Evolutionary conservation across 495 filamentous ascomycete species (phyloP).

Genomic region (Pyronema omphalodes): DNA sequence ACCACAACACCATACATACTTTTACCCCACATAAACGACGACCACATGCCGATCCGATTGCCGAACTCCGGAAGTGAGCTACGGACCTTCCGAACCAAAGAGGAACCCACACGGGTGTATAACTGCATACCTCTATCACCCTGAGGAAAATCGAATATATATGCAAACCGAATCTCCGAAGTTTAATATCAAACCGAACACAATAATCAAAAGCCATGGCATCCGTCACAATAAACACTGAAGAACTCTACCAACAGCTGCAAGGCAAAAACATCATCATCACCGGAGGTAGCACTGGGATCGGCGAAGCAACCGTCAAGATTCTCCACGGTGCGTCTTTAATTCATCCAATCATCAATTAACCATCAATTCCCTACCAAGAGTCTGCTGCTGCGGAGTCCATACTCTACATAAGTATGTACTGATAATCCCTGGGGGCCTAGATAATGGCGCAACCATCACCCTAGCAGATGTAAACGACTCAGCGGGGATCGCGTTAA

Average conservation of each 20-base stretch:
- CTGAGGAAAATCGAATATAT: too few relatives aligned
- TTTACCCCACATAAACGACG: too few relatives aligned
- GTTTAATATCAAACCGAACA: too few relatives aligned
- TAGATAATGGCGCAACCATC: conserved; percentile 23
- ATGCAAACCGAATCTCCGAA: too few relatives aligned
- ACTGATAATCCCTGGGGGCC: neutral
- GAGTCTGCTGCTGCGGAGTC: neutral
- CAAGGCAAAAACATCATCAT: conserved; percentile 28
- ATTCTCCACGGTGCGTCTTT: conserved; percentile 24
- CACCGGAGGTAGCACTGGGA: conserved; percentile 29
- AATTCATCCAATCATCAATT: too few relatives aligned
- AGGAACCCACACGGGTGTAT: too few relatives aligned
- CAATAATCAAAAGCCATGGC: neutral
- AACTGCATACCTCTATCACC: too few relatives aligned
- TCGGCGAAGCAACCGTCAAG: conserved; percentile 30
- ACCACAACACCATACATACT: too few relatives aligned
- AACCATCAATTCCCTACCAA: neutral
- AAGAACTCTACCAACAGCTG: neutral
- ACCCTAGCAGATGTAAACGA: conserved; percentile 30
- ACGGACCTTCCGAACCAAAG: too few relatives aligned
- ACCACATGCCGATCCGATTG: too few relatives aligned
- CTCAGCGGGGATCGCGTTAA: conserved; percentile 22
- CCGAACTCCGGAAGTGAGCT: too few relatives aligned
- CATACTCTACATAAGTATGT: neutral
- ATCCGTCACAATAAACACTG: neutral